phyloP scores from a whole-genome alignment of 345 rosid genomes.

The Kernera saxatilis region DNA sequence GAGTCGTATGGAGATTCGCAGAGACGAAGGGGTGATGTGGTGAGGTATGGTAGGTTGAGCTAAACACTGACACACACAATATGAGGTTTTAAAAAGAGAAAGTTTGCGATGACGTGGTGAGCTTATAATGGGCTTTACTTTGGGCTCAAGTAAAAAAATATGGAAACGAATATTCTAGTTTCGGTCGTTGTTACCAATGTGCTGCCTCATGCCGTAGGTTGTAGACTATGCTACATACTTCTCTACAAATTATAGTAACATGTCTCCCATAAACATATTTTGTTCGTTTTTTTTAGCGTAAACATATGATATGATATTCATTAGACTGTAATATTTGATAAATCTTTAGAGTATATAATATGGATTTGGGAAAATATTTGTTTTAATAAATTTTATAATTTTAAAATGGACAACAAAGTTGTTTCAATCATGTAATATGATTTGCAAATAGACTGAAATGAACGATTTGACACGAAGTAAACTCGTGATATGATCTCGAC shows the following conservation, averaged over 20 bases:
- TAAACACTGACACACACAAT: not conserved
- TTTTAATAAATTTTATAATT: too few species aligned
- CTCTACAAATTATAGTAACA: not conserved
- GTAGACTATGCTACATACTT: not conserved
- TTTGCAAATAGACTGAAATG: too few species aligned
- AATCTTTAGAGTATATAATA: too few species aligned
- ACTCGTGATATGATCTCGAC: too few species aligned
- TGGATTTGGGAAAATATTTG: too few species aligned
- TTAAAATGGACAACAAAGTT: too few species aligned
- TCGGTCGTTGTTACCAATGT: not conserved
- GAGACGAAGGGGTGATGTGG: slow-evolving; percentile 23
- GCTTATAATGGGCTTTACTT: slow-evolving; percentile 11
- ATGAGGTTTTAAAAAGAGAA: not conserved
- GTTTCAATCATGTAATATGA: too few species aligned
- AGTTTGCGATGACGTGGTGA: slow-evolving; percentile 8
- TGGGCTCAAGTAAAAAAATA: slow-evolving; percentile 16
- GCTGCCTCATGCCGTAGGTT: not conserved
- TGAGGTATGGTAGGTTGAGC: slow-evolving; percentile 2
- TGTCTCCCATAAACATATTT: too few species aligned
- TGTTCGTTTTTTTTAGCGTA: too few species aligned
- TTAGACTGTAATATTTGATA: too few species aligned
- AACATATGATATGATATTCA: too few species aligned
- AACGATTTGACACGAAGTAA: too few species aligned
- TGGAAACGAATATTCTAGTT: slow-evolving; percentile 12
- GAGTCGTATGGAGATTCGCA: slow-evolving; percentile 15